Evolutionary conservation across 1,139 yeast genomes (phyloP).

Genomic region (Debaryomycetaceae sp.): DNA sequence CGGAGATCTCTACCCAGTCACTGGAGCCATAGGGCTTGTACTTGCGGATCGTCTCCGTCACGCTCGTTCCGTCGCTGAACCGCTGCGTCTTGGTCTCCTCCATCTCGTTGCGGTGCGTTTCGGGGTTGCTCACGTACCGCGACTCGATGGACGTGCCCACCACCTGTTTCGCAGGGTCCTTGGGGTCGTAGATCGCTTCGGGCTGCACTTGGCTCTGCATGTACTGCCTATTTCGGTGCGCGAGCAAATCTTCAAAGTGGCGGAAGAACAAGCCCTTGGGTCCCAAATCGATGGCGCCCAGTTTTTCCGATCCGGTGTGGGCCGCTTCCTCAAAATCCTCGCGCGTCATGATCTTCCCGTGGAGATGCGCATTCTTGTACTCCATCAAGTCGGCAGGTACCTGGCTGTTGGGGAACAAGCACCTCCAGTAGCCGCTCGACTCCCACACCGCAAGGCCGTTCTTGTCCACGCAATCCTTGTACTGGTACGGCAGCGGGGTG

Average conservation of each 20-base stretch:
- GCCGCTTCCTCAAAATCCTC: slow-evolving; percentile 32
- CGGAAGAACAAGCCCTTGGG: slow-evolving; percentile 37
- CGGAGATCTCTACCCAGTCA: slow-evolving; percentile 21
- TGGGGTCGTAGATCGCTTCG: slow-evolving; percentile 37
- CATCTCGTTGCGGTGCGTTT: slow-evolving; percentile 46
- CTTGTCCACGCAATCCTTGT: slow-evolving; percentile 49
- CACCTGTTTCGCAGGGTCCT: slow-evolving; percentile 9
- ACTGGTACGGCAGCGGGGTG: slow-evolving; percentile 51
- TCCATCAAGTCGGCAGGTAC: slow-evolving; percentile 25
- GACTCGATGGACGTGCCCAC: slow-evolving; percentile 42
- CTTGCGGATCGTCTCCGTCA: slow-evolving; percentile 26
- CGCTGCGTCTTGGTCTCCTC: slow-evolving; percentile 41
- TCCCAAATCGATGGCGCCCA: slow-evolving; percentile 26
- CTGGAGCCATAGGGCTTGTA: slow-evolving; percentile 23
- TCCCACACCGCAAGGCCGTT: slow-evolving; percentile 76
- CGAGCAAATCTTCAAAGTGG: slow-evolving; percentile 53
- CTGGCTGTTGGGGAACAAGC: slow-evolving; percentile 59
- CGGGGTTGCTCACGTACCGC: slow-evolving; percentile 33
- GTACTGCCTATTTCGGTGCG: too few relatives aligned
- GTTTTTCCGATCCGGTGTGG: slow-evolving; percentile 1
- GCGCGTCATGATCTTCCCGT: slow-evolving; percentile 32
- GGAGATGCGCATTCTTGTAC: slow-evolving; percentile 15
- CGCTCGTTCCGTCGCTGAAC: slow-evolving; percentile 58
- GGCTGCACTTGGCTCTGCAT: too few relatives aligned
- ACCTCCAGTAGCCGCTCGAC: slow-evolving; percentile 72